Evolutionary conservation across 805 yeast species (phyloP).

Genomic region (Sugiyamaella lignohabitans): DNA sequence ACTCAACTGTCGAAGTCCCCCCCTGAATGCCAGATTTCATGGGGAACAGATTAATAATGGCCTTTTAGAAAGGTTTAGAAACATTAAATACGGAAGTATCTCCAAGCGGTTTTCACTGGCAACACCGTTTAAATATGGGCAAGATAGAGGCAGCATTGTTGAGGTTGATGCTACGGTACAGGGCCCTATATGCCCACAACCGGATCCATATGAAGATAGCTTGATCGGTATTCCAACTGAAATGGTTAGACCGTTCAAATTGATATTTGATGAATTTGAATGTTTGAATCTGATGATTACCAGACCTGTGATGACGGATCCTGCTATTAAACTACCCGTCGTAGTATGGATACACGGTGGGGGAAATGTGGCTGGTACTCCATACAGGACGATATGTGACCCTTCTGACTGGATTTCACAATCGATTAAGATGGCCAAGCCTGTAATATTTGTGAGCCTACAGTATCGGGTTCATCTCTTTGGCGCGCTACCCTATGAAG

Average conservation of each 20-base stretch:
- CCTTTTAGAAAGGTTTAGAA: slow-evolving; percentile 9
- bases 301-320: slow-evolving; percentile 17
- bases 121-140: not conserved
- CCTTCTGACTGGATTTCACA: slow-evolving; percentile 25
- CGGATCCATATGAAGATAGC: slow-evolving; percentile 16
- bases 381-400: slow-evolving; percentile 25
- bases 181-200: slow-evolving; percentile 22
- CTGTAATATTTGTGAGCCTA: slow-evolving; percentile 33
- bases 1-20: slow-evolving; percentile 3
- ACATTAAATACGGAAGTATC: slow-evolving; percentile 10
- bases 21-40: slow-evolving; percentile 7
- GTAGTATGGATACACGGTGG: slow-evolving; percentile 38
- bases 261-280: slow-evolving; percentile 25
- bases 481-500: slow-evolving; percentile 37
- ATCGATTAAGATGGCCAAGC: slow-evolving; percentile 20
- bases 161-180: slow-evolving; percentile 14
- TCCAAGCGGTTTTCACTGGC: slow-evolving; percentile 8
- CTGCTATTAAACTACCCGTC: slow-evolving; percentile 27
- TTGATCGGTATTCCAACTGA: slow-evolving; percentile 21
- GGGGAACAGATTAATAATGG: not conserved
- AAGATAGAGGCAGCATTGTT: slow-evolving; percentile 7
- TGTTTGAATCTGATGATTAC: slow-evolving; percentile 30
- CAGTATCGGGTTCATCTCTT: slow-evolving; percentile 36
- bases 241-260: slow-evolving; percentile 17
- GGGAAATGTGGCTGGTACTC: slow-evolving; percentile 32